Base-by-base conservation (phyloP, 208 protist genomes). In the Sergeia podlipaevii region DNA sequence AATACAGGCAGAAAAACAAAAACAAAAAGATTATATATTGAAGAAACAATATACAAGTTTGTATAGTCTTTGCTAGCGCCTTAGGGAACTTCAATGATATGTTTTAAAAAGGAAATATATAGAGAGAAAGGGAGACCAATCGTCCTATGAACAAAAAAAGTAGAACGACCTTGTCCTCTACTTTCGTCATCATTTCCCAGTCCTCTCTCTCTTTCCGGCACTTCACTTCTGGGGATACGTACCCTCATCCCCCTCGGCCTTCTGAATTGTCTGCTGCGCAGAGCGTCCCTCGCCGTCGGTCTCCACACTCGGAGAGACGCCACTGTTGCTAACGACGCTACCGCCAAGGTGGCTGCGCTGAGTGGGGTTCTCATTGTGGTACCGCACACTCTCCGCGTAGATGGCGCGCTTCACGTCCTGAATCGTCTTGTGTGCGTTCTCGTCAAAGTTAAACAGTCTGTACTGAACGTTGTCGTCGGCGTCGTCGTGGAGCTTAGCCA, bases 371-470 rank as follows among this genome's bases (percentile, higher is more conserved):
- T 70, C 44, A 27, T 70, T 69, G 61, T 91, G 90, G 47, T 84
- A 96, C 50, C 42, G 50, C 13, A 95, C 43, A 52, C 80, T 88
- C 64, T 93, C 85, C 26, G 70, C 59, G 64, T 88, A 89, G 55
- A 96, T 94, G 29, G 87, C 87, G 8, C 68, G 63, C 71, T 93
- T 95, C 20, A 93, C 81, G n/a, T 95, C 87, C 34, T 38, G 1
- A 28, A 92, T 70, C 2, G 74, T 93, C 42, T 74, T 81, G 27
- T 91, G 75, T 39, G 68, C 69, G 13, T 67, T 37, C 64, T 96
- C 90, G 38, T 95, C 85, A 59, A 93, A 95, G 52, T 32, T 61
- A 60, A 96, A 96, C 42, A 66, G 65, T 7, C 57, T 48, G 51
- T 86, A 73, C 45, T 42, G 26, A 21, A 80, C 45, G 44, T 48